A percentile compares a stretch with the other conserved stretches of the same genome.
Conservation (phyloP, 169 alveolate genomes). For the Plasmodium knowlesi region DNA sequence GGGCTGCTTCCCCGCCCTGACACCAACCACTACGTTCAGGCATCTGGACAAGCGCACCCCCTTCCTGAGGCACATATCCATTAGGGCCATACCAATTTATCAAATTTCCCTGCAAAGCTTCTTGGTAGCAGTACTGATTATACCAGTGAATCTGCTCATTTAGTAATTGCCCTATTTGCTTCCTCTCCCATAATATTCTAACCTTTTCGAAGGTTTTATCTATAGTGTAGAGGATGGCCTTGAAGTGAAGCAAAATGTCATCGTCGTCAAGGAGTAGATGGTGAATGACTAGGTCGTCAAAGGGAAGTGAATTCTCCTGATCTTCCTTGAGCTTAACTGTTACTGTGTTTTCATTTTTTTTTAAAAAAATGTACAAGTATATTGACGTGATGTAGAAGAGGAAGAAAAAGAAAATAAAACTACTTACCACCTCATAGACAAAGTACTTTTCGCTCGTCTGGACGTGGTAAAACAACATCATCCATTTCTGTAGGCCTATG, state of each 20-base stretch:
- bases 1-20: neutral
- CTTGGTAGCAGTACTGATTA: slow-evolving; percentile 7
- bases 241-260: slow-evolving; percentile 34
- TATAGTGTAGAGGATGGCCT: slow-evolving; percentile 36
- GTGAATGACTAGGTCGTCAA: slow-evolving; percentile 1
- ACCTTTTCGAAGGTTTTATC: slow-evolving; percentile 60
- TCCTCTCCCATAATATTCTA: slow-evolving; percentile 14
- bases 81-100: neutral
- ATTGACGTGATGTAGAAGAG: slow-evolving; percentile 50
- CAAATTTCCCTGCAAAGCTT: neutral
- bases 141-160: slow-evolving; percentile 36
- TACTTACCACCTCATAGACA: slow-evolving; percentile 13
- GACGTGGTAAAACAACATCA: slow-evolving; percentile 35
- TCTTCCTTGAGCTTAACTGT: slow-evolving; percentile 6
- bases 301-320: neutral
- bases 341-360: slow-evolving; percentile 12
- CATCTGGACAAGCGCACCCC: neutral
- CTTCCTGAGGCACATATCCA: neutral
- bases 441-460: slow-evolving; percentile 9
- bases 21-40: neutral
- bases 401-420: slow-evolving; percentile 23
- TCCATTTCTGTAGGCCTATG: slow-evolving; percentile 11
- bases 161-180: slow-evolving; percentile 4
- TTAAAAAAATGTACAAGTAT: slow-evolving; percentile 38
- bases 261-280: slow-evolving; percentile 2